Evolutionary conservation across 495 filamentous ascomycete genomes (phyloP), one percentile per base, ranked within the genome.

Genomic region (Tetracladium setigerum): DNA sequence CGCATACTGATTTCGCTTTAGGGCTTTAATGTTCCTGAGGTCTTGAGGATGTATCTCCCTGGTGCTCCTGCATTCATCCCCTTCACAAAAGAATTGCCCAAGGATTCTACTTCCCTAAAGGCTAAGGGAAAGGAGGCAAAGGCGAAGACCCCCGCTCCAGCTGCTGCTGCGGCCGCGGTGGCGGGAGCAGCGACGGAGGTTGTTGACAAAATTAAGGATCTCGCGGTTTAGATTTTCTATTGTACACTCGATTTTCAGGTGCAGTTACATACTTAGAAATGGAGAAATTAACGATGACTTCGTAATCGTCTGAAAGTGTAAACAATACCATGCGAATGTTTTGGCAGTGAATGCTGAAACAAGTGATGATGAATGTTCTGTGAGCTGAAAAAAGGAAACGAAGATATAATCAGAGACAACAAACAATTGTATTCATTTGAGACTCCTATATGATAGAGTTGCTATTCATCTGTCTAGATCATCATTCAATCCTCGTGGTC

Each of bases 41-140:
- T 84, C 32, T 74, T 98, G 38, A 77, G 87, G 38, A 94, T 90
- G 68, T 98, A 95, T 61, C 85, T 98, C 19, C 91, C 90, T 1
- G 92, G 90, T 5, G 69, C 82, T 5, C 88, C 87, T 1, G 85
- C 88, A 32, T 95, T 95, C 69, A 74, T 98, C 32, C 83, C 84
- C 6, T 98, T 83, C 62, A 76, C 78, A n/a, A 88, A 86, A 65
- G 89, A 89, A 58, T 70, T 91, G 34, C 79, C 86, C 3, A 88
- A 87, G 60, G 78, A 84, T 39, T 73, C 75, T 17, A 87, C 84
- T 16, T 84, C 79, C 2, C 61, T 65, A 34, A 78, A 73, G 58
- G 59, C 67, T 35, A 81, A 79, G 56, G 65, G 59, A 24, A 79
- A 77, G 27, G 60, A 50, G 6, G 55, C 46, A 1, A 79, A 76